A percentile compares a stretch with the other conserved stretches of the same genome.
phyloP scores from a whole-genome alignment of 352 stramenopile genomes.

The Phytophthora pisi region DNA sequence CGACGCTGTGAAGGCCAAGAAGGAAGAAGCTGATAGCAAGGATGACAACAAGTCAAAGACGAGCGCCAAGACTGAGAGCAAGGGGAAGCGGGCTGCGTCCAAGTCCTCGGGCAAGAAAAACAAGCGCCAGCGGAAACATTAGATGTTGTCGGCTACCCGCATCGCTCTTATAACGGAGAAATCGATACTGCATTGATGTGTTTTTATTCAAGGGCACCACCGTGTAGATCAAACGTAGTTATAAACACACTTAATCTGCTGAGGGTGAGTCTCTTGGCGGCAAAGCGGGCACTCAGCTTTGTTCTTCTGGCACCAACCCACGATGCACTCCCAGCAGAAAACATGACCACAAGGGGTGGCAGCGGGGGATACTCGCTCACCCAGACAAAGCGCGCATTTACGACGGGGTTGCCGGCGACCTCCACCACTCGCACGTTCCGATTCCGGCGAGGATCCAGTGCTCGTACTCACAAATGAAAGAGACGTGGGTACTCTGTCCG shows the following conservation, averaged over 20 bases:
- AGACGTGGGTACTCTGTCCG: constrained; percentile 49
- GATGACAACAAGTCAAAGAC: constrained; percentile 20
- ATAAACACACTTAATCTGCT: constrained; percentile 93
- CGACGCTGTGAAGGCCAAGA: constrained; percentile 64
- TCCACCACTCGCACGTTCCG: not conserved
- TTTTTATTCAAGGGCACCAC: constrained; percentile 18
- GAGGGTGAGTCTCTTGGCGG: constrained; percentile 82
- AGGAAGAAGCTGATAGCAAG: constrained; percentile 32
- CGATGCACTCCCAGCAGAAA: constrained; percentile 94
- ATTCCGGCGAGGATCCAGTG: constrained; percentile 3
- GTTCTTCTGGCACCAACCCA: constrained; percentile 93
- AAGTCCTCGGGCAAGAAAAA: constrained; percentile 56
- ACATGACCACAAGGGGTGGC: constrained; percentile 90
- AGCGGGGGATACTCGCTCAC: constrained; percentile 69
- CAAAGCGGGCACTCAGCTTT: constrained; percentile 92
- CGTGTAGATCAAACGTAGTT: constrained; percentile 76
- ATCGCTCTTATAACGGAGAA: constrained; percentile 1
- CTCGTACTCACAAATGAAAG: constrained; percentile 17
- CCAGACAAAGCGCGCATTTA: constrained; percentile 90
- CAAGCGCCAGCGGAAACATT: constrained; percentile 57
- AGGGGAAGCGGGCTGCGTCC: constrained; percentile 27
- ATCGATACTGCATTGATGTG: constrained; percentile 38
- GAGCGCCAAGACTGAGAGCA: constrained; percentile 47
- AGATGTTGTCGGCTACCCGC: constrained; percentile 14
- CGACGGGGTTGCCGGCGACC: constrained; percentile 34